A percentile compares a stretch with the other conserved stretches of the same genome.
Conservation (phyloP, 352 stramenopile species). For the Phytophthora sp. region DNA sequence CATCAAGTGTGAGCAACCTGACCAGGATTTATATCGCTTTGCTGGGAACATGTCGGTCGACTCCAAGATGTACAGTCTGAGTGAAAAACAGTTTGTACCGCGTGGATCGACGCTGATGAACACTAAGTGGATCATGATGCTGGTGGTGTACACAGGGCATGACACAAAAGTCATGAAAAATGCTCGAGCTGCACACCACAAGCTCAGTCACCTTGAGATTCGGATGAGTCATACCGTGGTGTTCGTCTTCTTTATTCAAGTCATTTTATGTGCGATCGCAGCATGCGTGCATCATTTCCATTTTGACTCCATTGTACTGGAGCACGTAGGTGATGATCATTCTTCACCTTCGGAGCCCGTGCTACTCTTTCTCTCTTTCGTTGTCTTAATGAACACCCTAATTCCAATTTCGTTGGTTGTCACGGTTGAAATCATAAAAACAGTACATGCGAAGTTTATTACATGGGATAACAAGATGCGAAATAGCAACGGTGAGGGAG, state of each 20-base stretch:
- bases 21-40: constrained; percentile 84
- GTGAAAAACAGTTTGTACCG: constrained; percentile 77
- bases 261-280: constrained; percentile 66
- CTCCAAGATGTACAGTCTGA: constrained; percentile 66
- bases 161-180: constrained; percentile 94
- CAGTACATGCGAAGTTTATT: constrained; percentile 79
- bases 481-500: constrained; percentile 49
- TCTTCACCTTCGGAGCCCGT: constrained; percentile 19
- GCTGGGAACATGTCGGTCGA: constrained; percentile 72
- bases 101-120: constrained; percentile 83
- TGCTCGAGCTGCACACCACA: constrained; percentile 76
- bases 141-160: constrained; percentile 84
- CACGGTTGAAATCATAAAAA: constrained; percentile 82
- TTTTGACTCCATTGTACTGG: constrained; percentile 1
- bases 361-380: constrained; percentile 89
- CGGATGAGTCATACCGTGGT: constrained; percentile 83
- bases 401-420: constrained; percentile 95
- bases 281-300: constrained; percentile 43
- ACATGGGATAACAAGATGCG: constrained; percentile 78
- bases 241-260: constrained; percentile 76
- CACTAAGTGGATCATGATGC: constrained; percentile 72
- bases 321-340: constrained; percentile 1
- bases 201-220: constrained; percentile 83
- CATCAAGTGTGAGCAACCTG: constrained; percentile 78
- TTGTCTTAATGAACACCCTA: constrained; percentile 93